phyloP scores from a whole-genome alignment of 1,284 basidiomycete species.

The Stereum hirsutum region DNA sequence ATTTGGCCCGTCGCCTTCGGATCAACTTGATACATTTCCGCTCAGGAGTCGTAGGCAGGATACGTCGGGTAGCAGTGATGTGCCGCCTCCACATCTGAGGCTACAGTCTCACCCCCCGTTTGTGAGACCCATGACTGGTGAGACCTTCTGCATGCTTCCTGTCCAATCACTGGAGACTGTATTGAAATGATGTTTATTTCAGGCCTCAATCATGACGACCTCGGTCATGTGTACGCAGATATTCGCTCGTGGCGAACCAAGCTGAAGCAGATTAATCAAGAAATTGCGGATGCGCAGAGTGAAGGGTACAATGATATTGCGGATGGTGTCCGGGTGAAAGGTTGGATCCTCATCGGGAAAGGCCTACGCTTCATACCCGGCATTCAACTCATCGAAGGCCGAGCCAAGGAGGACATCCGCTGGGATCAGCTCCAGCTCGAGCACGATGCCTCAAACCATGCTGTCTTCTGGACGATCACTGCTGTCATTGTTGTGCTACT shows the following conservation, averaged over 20 bases:
- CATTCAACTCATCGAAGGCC: conserved; percentile 61
- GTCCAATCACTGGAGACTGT: no score
- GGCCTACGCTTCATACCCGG: conserved; percentile 57
- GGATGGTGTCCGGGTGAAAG: conserved; percentile 55
- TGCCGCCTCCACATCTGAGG: conserved; percentile 58
- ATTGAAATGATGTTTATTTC: no score
- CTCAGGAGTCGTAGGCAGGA: conserved; percentile 27
- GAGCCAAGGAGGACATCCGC: conserved; percentile 71
- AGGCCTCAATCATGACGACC: conserved; percentile 50
- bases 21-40: conserved; percentile 56
- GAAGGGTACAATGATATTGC: conserved; percentile 62
- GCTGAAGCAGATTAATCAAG: conserved; percentile 62
- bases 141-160: no score
- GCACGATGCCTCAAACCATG: conserved; percentile 29
- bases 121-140: conserved; percentile 63
- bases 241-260: conserved; percentile 61
- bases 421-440: conserved; percentile 63
- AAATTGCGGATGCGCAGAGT: conserved; percentile 57
- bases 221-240: conserved; percentile 54
- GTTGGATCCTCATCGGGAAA: conserved; percentile 70
- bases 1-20: conserved; percentile 19
- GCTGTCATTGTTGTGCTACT: conserved; percentile 39
- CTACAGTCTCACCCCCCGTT: conserved; percentile 62
- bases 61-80: conserved; percentile 13
- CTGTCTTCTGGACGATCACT: conserved; percentile 50